phyloP scores from a whole-genome alignment of 345 rosid species.

The Corchorus olitorius region DNA sequence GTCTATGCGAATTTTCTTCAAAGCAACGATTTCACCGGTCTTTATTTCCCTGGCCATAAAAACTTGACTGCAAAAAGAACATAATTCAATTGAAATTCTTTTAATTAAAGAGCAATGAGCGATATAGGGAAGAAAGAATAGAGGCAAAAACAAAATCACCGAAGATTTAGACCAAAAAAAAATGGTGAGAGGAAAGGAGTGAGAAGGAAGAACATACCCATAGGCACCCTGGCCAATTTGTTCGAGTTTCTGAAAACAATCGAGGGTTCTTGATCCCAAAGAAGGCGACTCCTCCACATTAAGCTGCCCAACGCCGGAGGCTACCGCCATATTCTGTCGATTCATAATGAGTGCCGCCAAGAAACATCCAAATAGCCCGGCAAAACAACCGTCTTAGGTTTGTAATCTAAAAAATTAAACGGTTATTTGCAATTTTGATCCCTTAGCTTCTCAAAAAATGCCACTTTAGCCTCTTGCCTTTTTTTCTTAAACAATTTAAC shows the following conservation, averaged over 20 bases:
- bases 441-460: too few species aligned
- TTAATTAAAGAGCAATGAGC: background rate
- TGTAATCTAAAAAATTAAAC: too few species aligned
- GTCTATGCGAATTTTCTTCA: constrained; percentile 97
- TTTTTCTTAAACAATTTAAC: too few species aligned
- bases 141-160: background rate
- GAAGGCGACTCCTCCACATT: constrained; percentile 58
- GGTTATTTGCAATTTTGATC: too few species aligned
- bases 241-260: constrained; percentile 80
- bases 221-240: constrained; percentile 91
- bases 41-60: constrained; percentile 90
- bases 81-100: background rate
- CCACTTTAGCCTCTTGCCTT: too few species aligned
- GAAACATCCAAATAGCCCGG: too few species aligned
- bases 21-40: constrained; percentile 91
- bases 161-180: too few species aligned
- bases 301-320: constrained; percentile 50
- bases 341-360: too few species aligned
- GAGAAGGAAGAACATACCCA: constrained; percentile 43
- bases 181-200: too few species aligned
- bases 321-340: constrained; percentile 45
- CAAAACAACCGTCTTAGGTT: too few species aligned
- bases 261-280: constrained; percentile 80
- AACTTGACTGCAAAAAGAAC: constrained; percentile 68
- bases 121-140: background rate